Percentiles rank a stretch among this genome's conserved stretches.
phyloP scores from a whole-genome alignment of 345 rosid genomes.

The Eucalyptus pauciflora region DNA sequence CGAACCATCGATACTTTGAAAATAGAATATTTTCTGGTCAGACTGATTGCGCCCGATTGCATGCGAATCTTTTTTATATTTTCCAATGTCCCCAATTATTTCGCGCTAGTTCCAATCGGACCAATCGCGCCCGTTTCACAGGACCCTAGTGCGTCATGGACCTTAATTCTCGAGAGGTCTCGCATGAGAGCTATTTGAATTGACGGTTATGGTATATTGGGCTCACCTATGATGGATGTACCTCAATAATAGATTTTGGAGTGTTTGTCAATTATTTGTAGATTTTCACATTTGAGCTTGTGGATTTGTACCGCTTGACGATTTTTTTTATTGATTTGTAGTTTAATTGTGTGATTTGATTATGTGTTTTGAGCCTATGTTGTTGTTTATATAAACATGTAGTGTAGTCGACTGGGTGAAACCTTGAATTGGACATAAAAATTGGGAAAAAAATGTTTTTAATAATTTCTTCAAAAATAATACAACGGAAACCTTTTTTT shows the following conservation, averaged over 20 bases:
- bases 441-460: not conserved
- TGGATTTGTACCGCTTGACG: not conserved
- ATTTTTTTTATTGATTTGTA: not conserved
- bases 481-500: rapidly evolving
- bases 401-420: not conserved
- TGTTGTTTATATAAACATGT: not conserved
- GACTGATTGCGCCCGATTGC: not conserved
- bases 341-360: not conserved
- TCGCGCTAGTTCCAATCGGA: no score
- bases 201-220: not conserved
- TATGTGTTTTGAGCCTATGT: not conserved
- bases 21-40: no score
- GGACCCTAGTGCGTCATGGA: not conserved
- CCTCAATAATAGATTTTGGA: rapidly evolving
- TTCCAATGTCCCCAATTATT: no score
- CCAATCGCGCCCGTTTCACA: not conserved
- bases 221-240: no score
- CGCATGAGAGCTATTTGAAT: not conserved
- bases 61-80: no score
- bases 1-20: not conserved
- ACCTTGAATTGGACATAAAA: not conserved
- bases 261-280: no score
- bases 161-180: not conserved
- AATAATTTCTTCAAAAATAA: not conserved
- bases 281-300: not conserved